A percentile compares a stretch with the other conserved stretches of the same genome.
Evolutionary conservation across 2,329 filamentous ascomycete species (phyloP).

Genomic region (Knufia fluminis): DNA sequence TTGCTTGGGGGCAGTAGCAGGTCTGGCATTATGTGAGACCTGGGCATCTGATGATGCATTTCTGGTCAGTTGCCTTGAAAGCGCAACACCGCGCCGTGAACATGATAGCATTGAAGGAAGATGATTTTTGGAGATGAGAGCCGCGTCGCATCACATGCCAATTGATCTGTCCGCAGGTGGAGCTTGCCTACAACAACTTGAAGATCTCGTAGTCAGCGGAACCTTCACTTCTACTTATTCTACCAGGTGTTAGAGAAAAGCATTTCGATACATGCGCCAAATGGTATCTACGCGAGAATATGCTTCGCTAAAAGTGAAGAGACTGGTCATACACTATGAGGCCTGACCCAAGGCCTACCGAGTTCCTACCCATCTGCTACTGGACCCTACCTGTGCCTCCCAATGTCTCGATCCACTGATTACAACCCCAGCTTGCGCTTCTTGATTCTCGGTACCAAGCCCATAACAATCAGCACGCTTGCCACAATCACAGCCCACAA

Average conservation of each 20-base stretch:
- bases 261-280: no score
- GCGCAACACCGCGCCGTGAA: slow-evolving; percentile 2
- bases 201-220: no score
- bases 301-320: no score
- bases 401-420: not conserved
- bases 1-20: slow-evolving; percentile 67
- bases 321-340: no score
- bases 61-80: not conserved
- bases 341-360: not conserved
- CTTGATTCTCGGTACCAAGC: slow-evolving; percentile 70
- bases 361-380: not conserved
- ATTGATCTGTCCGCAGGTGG: slow-evolving; percentile 2
- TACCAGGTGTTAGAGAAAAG: no score
- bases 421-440: slow-evolving; percentile 65
- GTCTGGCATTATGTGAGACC: slow-evolving; percentile 36
- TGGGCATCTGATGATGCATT: not conserved
- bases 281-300: no score
- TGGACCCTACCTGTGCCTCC: not conserved
- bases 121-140: not conserved
- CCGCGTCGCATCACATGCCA: not conserved
- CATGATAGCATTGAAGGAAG: slow-evolving; percentile 8
- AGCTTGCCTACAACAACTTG: not conserved
- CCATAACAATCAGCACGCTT: slow-evolving; percentile 56
- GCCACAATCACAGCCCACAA: slow-evolving; percentile 67
- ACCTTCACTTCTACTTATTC: no score